Conservation (phyloP, 1,284 basidiomycete species). For the Ceratobasidium sp. region DNA sequence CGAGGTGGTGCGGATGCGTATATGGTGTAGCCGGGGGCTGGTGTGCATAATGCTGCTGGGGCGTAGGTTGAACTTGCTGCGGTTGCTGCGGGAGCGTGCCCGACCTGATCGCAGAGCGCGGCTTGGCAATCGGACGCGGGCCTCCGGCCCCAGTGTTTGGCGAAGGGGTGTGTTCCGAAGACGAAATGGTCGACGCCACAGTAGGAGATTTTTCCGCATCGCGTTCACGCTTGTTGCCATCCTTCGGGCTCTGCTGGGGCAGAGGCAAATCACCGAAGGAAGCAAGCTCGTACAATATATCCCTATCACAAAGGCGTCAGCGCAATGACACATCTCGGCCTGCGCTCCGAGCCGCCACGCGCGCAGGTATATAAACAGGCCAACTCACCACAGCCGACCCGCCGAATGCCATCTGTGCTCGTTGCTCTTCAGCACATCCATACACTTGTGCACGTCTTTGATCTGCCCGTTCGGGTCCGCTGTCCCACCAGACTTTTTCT, state of each 20-base stretch:
- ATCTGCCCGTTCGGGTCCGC: constrained; percentile 70
- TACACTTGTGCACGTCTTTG: constrained; percentile 76
- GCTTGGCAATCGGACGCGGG: constrained; percentile 35
- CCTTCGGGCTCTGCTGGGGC: constrained; percentile 62
- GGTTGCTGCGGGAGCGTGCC: neutral
- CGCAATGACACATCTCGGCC: constrained; percentile 33
- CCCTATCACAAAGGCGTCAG: constrained; percentile 58
- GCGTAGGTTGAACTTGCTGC: constrained; percentile 14
- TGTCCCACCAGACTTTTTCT: constrained; percentile 66
- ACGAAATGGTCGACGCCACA: constrained; percentile 5
- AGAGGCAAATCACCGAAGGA: constrained; percentile 73
- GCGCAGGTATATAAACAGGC: constrained; percentile 14
- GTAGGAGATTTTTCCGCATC: constrained; percentile 58
- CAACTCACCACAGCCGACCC: constrained; percentile 59
- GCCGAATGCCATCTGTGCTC: constrained; percentile 67
- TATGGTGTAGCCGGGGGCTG: constrained; percentile 42
- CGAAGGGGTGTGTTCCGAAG: constrained; percentile 37
- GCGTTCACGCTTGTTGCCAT: constrained; percentile 66
- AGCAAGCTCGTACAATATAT: constrained; percentile 74
- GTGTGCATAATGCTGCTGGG: constrained; percentile 26
- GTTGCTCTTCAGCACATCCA: constrained; percentile 65
- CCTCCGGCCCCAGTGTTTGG: constrained; percentile 8
- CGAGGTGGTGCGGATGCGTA: constrained; percentile 26
- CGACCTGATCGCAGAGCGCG: constrained; percentile 32
- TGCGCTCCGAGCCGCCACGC: neutral